Conservation (phyloP, 2,329 filamentous ascomycete species). For the Biscogniauxia sp. region DNA sequence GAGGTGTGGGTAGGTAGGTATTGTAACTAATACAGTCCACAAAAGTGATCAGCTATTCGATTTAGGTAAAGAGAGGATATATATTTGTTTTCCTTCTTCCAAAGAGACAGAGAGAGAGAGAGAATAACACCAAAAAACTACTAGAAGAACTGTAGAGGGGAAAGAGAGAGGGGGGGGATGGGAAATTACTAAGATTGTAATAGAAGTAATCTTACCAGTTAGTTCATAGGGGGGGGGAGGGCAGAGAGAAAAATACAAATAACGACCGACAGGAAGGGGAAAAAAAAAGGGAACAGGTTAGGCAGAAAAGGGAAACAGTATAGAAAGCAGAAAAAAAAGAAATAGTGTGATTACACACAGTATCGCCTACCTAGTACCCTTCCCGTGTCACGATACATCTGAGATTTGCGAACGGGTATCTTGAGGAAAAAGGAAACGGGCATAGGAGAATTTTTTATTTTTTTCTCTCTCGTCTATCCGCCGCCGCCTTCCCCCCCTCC, state of each 20-base stretch:
- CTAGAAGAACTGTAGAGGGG: too few species aligned
- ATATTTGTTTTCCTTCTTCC: too few species aligned
- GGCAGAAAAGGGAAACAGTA: background rate
- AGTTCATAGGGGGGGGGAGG: background rate
- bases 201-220: background rate
- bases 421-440: slow-evolving; percentile 12
- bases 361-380: background rate
- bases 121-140: too few species aligned
- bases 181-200: background rate
- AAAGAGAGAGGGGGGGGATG: too few species aligned
- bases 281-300: background rate
- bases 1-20: too few species aligned
- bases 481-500: too few species aligned
- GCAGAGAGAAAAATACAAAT: background rate
- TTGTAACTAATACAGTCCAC: too few species aligned
- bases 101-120: too few species aligned
- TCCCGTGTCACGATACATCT: background rate
- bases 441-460: slow-evolving; percentile 23
- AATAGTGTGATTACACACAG: background rate
- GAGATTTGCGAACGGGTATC: background rate
- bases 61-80: too few species aligned
- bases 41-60: too few species aligned
- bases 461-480: background rate
- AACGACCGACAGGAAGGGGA: background rate
- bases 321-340: too few species aligned